Conservation (phyloP, 768 basidiomycete genomes). For the Tubosaeta sp. region DNA sequence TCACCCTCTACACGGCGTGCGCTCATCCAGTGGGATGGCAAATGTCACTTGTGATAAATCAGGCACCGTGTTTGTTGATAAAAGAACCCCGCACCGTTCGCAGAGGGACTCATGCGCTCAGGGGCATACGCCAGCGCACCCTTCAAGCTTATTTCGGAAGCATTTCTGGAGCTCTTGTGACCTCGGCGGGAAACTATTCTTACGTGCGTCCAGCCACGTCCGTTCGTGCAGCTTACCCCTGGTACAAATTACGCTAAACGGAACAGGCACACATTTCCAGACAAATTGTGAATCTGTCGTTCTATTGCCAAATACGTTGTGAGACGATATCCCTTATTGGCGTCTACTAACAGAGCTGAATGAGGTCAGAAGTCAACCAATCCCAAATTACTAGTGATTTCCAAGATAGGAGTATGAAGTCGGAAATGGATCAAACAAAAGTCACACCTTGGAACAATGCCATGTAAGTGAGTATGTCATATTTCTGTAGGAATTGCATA, state of each 20-base stretch:
- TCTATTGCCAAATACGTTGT: conserved; percentile 4
- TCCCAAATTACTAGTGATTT: too few relatives aligned
- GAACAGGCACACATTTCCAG: not conserved
- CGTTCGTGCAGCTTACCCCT: not conserved
- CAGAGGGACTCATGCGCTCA: conserved; percentile 14
- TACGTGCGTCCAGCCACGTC: not conserved
- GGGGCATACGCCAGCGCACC: conserved; percentile 3
- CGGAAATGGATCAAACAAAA: conserved; percentile 47
- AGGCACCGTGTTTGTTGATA: conserved; percentile 4
- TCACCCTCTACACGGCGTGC: conserved; percentile 1
- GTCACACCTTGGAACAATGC: conserved; percentile 63
- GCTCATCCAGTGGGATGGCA: not conserved
- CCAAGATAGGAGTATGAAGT: conserved; percentile 7
- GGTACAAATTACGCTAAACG: not conserved
- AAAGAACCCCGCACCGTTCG: conserved; percentile 20
- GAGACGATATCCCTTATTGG: not conserved
- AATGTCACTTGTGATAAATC: conserved; percentile 3
- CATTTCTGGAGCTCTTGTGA: conserved; percentile 8
- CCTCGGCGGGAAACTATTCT: not conserved
- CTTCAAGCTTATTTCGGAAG: conserved; percentile 16
- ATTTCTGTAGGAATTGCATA: conserved; percentile 12
- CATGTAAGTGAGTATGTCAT: not conserved
- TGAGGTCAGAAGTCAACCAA: not conserved
- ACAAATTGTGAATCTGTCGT: conserved; percentile 4
- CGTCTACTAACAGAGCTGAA: not conserved